Evolutionary conservation across 2,329 filamentous ascomycete genomes (phyloP).

Genomic region (Xylaria sp.): DNA sequence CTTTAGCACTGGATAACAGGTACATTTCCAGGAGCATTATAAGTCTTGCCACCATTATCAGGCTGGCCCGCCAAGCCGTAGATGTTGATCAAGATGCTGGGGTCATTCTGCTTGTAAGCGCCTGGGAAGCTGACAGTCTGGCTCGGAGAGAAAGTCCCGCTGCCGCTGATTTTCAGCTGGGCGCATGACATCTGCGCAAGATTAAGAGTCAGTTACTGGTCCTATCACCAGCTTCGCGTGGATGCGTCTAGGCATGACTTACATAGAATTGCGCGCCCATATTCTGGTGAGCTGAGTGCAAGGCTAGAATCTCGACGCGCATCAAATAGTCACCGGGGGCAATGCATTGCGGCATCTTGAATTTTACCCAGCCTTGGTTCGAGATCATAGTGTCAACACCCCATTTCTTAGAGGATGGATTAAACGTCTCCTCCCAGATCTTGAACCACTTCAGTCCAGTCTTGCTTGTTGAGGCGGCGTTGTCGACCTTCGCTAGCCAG

Average conservation of each 20-base stretch:
- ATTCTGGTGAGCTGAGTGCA: conserved; percentile 53
- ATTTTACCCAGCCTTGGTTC: conserved; percentile 53
- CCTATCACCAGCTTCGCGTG: neutral
- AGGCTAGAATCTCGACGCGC: conserved; percentile 58
- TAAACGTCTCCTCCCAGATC: conserved; percentile 57
- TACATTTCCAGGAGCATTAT: conserved; percentile 46
- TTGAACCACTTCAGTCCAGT: conserved; percentile 59
- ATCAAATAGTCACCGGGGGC: conserved; percentile 61
- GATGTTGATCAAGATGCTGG: conserved; percentile 54
- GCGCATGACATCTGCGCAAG: conserved; percentile 44
- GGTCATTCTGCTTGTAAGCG: conserved; percentile 50
- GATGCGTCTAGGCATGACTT: neutral
- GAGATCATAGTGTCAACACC: conserved; percentile 53
- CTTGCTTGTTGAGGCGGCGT: conserved; percentile 52
- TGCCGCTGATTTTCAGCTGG: conserved; percentile 49
- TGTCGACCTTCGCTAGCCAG: conserved; percentile 59
- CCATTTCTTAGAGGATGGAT: conserved; percentile 51
- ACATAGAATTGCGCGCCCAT: conserved; percentile 51
- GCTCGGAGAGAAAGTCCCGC: conserved; percentile 44
- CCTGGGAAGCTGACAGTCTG: conserved; percentile 53
- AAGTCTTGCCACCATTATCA: conserved; percentile 50
- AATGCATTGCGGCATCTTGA: conserved; percentile 57
- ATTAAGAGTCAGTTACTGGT: conserved; percentile 13
- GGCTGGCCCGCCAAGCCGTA: conserved; percentile 50
- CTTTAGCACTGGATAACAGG: conserved; percentile 38